Evolutionary conservation across 495 filamentous ascomycete genomes (phyloP).

Genomic region (Tuber indicum): DNA sequence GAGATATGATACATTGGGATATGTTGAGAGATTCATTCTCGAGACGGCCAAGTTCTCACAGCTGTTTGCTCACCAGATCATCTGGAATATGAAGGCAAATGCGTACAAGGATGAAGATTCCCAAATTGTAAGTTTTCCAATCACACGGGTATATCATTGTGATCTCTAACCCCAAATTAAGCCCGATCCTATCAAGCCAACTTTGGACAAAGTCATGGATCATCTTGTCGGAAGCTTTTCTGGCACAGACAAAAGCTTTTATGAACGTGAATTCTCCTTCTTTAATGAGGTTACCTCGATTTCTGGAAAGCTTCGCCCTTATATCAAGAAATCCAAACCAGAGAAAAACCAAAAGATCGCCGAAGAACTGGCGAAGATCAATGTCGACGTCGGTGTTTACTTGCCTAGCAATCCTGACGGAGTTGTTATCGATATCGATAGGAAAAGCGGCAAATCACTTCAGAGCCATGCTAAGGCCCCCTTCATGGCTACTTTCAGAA

Average conservation of each 20-base stretch:
- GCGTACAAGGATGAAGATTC: constrained; percentile 95
- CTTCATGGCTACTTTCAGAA: constrained; percentile 97
- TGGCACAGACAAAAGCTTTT: constrained; percentile 69
- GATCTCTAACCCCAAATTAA: constrained; percentile 47
- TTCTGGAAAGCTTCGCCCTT: constrained; percentile 89
- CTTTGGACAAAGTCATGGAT: constrained; percentile 80
- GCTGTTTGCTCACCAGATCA: constrained; percentile 96
- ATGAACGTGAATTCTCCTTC: constrained; percentile 91
- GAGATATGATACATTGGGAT: constrained; percentile 89
- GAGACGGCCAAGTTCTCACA: constrained; percentile 95
- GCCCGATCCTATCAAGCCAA: constrained; percentile 90
- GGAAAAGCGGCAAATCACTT: constrained; percentile 92
- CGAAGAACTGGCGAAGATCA: constrained; percentile 92
- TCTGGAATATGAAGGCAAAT: constrained; percentile 99
- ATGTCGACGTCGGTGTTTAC: constrained; percentile 94
- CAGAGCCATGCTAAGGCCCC: constrained; percentile 97
- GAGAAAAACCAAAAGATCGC: constrained; percentile 99
- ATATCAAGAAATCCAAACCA: constrained; percentile 83
- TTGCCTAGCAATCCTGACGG: constrained; percentile 95
- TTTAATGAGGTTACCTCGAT: constrained; percentile 95
- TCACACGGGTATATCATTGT: constrained; percentile 1
- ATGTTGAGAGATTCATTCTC: constrained; percentile 91
- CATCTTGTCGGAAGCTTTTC: constrained; percentile 78
- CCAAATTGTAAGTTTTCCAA: constrained; percentile 58
- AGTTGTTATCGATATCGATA: constrained; percentile 92